Base-by-base conservation (phyloP, 2,329 filamentous ascomycete genomes). In the Gaeumannomyces sp. region DNA sequence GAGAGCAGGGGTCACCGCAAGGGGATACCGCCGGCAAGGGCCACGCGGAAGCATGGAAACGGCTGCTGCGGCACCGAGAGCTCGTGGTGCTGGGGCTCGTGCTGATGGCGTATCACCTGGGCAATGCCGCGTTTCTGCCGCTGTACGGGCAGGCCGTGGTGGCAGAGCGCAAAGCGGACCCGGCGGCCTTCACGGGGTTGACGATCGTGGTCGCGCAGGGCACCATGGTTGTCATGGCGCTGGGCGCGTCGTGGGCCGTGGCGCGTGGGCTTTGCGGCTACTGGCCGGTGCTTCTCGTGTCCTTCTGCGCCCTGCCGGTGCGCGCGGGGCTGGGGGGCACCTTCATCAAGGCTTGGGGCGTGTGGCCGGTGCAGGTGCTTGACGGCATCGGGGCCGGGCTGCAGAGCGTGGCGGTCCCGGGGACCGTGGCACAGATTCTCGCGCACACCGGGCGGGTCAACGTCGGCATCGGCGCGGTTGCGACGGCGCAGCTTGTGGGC, bases 121-220 rank as follows among this genome's bases (percentile, higher is more conserved):
- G 59, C 59, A 60, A 60, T 19, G 59, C 59, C 16, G 59, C 59
- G 14, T 27, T 60, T 14, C 59, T 60, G 59, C 59, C 59, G 31
- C 59, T 60, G n/a, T 60, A 60, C 31, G 59, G 59, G 22, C 59
- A 60, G 59, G 59, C 59, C 59, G 59, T 60, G 59, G 59, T 60
- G 59, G 59, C 59, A 14, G 29, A 13, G 10, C 19, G 29, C 2
- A n/a, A n/a, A 19, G 59, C 59, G 14, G 59, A 60, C 22, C 59
- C 59, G 31, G 59, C 59, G 19, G n/a, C 59, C 31, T 60, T 60
- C 59, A 60, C 59, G 14, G 59, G 59, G 22, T 22, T 60, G 10
- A 60, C 59, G 11, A 29, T 60, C 27, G 59, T 60, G 19, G 59
- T 60, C 2, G 59, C 59, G 31, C 59, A 60, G 59, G 59, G 29